Percentiles rank a stretch among this genome's conserved stretches.
phyloP scores from a whole-genome alignment of 164 flowering plant genomes.

The Vitis vinifera region ASM3070453v1 NC_081820.1:1383001-1383500 shows the following conservation, averaged over 20 bases:
- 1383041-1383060: no score
- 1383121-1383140: no score
- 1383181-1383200: background rate
- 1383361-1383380: slow-evolving; percentile 1
- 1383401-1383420: slow-evolving; percentile 1
- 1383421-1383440: slow-evolving; percentile 2
- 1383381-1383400: background rate
- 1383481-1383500: background rate
- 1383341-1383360: background rate
- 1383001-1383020: no score
- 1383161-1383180: background rate
- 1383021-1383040: no score
- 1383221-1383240: background rate
- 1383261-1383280: background rate
- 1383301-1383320: background rate
- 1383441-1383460: background rate
- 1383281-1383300: background rate
- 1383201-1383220: background rate
- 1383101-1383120: background rate
- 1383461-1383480: background rate
- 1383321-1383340: background rate
- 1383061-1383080: no score
- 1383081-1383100: no score
- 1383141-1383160: background rate
- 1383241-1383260: background rate